Evolutionary conservation across 495 filamentous ascomycete genomes (phyloP), one percentile per base, ranked within the genome.

Genomic region (Astrocystis sublimbata): DNA sequence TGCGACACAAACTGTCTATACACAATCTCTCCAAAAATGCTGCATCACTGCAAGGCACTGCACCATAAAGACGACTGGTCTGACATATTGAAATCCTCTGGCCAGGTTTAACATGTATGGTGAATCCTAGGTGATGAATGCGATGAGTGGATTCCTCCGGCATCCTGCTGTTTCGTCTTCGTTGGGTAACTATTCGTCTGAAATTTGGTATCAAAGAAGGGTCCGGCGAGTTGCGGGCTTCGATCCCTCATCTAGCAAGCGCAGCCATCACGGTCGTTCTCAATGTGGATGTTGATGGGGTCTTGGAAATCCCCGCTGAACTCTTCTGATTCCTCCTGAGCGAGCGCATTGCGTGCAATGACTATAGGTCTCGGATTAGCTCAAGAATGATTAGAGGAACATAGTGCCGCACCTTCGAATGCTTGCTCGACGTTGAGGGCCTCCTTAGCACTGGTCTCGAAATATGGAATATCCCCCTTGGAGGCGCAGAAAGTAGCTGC

Each of bases 361-460:
- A 96, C 94, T 97, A 63, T 43, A 19, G 23, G 12, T 31, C 9
- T 31, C 17, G 26, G 6, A 19, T 61, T 45, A 61, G 49, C 38
- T 2, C 12, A 17, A 36, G 24, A 6, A 17, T 9, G 12, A 13
- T 35, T 23, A 36, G 28, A 13, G 21, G 8, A 55, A 19, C 43
- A 17, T 19, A 51, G 8, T n/a, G n/a, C 19, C 80, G 65, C 76
- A 96, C 93, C 91, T 82, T 98, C 94, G 73, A 99, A 99, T 51
- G 94, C 96, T 76, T 97, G 91, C 79, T 99, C 94, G 13, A 99
- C 94, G 68, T 98, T 97, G 71, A 97, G 86, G 26, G 93, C 96
- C 75, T 99, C 94, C 81, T 99, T 99, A 38, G 94, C 94, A 77
- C 93, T 97, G 6, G 94, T 98, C 84, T 99, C 94, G 70, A 98